Base-by-base conservation (phyloP, 768 basidiomycete species). In the Pleurotus tuoliensis region DNA sequence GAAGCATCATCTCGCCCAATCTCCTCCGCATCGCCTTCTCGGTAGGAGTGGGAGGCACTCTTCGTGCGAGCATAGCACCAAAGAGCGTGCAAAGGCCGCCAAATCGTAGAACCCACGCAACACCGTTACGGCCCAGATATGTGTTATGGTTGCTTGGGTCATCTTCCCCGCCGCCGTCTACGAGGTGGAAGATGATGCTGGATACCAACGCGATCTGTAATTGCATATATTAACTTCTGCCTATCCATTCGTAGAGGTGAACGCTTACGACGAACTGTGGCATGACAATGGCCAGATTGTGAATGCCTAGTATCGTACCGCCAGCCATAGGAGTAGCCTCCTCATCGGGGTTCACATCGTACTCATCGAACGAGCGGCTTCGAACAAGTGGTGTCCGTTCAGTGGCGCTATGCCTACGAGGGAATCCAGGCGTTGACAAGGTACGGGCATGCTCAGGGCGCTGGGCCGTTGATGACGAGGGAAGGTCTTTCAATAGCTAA, bases 281-380 rank as follows among this genome's bases (percentile, higher is more conserved):
- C 73, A 93, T 85, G 24, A 98, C 95, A 58, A 98, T 94, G 4
- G 95, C 91, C 15, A 98, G 77, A 66, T 98, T 98, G 66, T 98
- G 95, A 40, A 98, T 94, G 3, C 95, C 95, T 41, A 97, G 80
- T 39, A 96, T 86, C 1, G 95, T 97, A 7, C 94, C 94, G 15
- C 94, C 94, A 2, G 90, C 87, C 47, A 88, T 76, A 18, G 84
- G 81, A 20, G 77, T 72, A 24, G 77, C 69, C 30, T 62, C 68
- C 18, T 71, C 74, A 16, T 72, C 73, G 5, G 66, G 62, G 43
- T 69, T 69, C 37, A 67, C 66, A 11, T 82, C 76, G 41, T 71
- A 73, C 34, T 79, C 81, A 38, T 83, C 77, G 57, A 75, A 78
- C 13, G 86, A 85, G 15, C 83, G 81, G 34, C 78, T 76, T 51